Base-by-base conservation (phyloP, 441 rosid genomes). In the Isatis lusitanica region DNA sequence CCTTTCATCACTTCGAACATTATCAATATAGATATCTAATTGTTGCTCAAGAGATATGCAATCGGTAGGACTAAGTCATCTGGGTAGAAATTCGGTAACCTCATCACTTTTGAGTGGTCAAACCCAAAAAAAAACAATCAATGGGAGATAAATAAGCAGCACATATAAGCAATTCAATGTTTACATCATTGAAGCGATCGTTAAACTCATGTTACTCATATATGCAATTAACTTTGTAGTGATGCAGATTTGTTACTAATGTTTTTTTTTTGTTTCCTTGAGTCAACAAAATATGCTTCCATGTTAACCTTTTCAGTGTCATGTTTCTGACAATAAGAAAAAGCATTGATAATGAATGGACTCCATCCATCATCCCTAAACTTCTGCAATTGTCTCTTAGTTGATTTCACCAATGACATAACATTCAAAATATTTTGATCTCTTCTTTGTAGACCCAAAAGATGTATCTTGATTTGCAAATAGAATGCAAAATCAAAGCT, bases 401-500 rank as follows among this genome's bases (percentile, higher is more conserved):
- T 43, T 28, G 53, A 63, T n/a, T 63, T 5, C 39, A 63, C 40
- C 13, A 63, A 28, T n/a, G 53, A 28, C 15, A 63, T 28, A 4
- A 5, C 26, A 63, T 63, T 63, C 40, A 48, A 66, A 36, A 51
- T 66, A 8, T 66, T n/a, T 12, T 66, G 61, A 24, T 38, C 26
- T 66, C 47, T 66, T 33, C 10, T 35, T 12, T 47, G 35, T 0
- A 66, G 2, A 5, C 13, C 13, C 60, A 35, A 16, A 6, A 62
- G 7, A 1, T 62, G 21, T 7, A 65, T 0, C 13, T 11, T 65
- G 10, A 48, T 2, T 0, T 65, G 18, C 5, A 66, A 4, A 24
- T 48, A 35, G 7, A 51, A 66, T 36, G 21, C 35, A 66, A 51
- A 66, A 52, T 66, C 50, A 52, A 66, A 66, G 18, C 21, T 38